A percentile compares a stretch with the other conserved stretches of the same genome.
Evolutionary conservation across 768 basidiomycete species (phyloP).

Genomic region (Lactarius hengduanensis): DNA sequence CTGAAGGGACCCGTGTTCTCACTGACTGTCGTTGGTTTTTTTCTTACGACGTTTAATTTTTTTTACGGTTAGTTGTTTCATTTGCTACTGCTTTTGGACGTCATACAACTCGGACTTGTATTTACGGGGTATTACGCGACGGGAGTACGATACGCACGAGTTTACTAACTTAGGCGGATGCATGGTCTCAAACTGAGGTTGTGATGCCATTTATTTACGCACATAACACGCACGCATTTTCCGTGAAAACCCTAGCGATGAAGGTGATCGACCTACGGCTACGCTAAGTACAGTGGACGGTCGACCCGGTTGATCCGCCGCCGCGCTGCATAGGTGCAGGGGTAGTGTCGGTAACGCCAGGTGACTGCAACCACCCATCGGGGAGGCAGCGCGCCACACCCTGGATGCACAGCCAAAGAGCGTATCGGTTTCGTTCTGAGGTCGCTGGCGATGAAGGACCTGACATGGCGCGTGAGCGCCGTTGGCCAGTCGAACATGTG

Average conservation of each 20-base stretch:
- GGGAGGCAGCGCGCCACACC: slow-evolving; percentile 1
- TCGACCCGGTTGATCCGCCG: not conserved
- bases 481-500: slow-evolving; percentile 30
- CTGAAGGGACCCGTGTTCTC: not conserved
- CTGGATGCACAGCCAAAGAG: slow-evolving; percentile 30
- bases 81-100: not conserved
- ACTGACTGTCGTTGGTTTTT: not conserved
- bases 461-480: slow-evolving; percentile 20
- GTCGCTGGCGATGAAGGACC: slow-evolving; percentile 28
- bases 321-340: not conserved
- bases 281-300: not conserved
- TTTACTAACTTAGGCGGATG: not conserved
- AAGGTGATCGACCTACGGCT: not conserved
- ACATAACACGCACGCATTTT: not conserved
- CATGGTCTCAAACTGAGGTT: not conserved
- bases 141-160: slow-evolving; percentile 2
- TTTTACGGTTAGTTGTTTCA: not conserved
- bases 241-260: not conserved
- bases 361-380: slow-evolving; percentile 28
- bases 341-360: slow-evolving; percentile 28
- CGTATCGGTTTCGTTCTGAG: slow-evolving; percentile 27
- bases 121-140: not conserved
- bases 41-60: not conserved
- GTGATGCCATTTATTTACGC: not conserved
- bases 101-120: not conserved